A percentile compares a stretch with the other conserved stretches of the same genome.
These are phyloP conservation scores for Tricholoma sp. DNA, from an alignment of 768 basidiomycete genomes.

Conservation along the genomic window DNA sequence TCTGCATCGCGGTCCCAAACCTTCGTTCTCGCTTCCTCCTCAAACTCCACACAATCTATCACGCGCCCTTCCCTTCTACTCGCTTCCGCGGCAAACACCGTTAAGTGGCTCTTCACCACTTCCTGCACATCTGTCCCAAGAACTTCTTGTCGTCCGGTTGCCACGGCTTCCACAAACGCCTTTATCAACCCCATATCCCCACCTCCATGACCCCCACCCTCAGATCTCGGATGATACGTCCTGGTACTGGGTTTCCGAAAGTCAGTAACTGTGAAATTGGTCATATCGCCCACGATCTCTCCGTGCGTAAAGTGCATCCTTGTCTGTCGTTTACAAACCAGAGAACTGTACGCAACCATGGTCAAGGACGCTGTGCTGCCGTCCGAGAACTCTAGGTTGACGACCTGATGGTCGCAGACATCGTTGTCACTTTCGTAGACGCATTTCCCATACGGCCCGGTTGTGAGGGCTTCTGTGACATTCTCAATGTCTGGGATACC, in stretches of 20 bases:
- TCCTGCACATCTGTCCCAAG: constrained; percentile 67
- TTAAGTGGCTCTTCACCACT: constrained; percentile 71
- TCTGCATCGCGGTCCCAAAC: neutral
- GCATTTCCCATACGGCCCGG: constrained; percentile 73
- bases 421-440: constrained; percentile 85
- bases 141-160: constrained; percentile 51
- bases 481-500: constrained; percentile 86
- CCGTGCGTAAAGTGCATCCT: constrained; percentile 83
- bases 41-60: constrained; percentile 66
- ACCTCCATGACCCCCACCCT: constrained; percentile 78
- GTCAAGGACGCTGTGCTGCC: constrained; percentile 83
- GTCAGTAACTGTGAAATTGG: constrained; percentile 66
- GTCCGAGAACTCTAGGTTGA: constrained; percentile 81
- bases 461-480: constrained; percentile 63
- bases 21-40: constrained; percentile 38
- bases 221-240: constrained; percentile 41
- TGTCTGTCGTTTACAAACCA: constrained; percentile 78
- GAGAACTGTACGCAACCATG: constrained; percentile 81
- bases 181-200: constrained; percentile 76
- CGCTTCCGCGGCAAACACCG: constrained; percentile 84
- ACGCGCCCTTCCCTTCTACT: constrained; percentile 66
- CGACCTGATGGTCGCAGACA: constrained; percentile 88
- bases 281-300: constrained; percentile 87
- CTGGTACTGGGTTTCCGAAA: constrained; percentile 54
- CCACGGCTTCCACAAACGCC: constrained; percentile 73